Evolutionary conservation across 2,329 filamentous ascomycete genomes (phyloP).

Genomic region (Fonsecaea monophora): DNA sequence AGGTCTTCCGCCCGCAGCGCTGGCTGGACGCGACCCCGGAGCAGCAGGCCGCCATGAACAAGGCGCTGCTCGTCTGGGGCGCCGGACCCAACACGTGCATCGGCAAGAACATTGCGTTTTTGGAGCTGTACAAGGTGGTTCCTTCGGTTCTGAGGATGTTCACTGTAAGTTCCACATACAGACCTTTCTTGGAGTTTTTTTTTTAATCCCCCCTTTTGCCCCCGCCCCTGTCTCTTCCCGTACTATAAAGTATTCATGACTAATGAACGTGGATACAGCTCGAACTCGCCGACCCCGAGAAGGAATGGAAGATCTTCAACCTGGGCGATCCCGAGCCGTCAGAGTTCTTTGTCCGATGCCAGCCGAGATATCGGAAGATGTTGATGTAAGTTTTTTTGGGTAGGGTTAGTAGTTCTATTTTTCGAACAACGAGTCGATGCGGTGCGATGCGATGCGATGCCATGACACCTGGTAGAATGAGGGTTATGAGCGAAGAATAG

Average conservation of each 20-base stretch:
- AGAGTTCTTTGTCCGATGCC: conserved; percentile 21
- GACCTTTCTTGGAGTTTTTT: no score
- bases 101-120: conserved; percentile 38
- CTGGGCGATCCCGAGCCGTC: conserved; percentile 23
- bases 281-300: conserved; percentile 14
- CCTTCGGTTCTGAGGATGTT: conserved; percentile 34
- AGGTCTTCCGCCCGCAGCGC: conserved; percentile 66
- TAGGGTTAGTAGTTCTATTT: no score
- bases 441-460: no score
- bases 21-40: conserved; percentile 60
- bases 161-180: conserved; percentile 21
- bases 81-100: conserved; percentile 56
- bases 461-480: no score
- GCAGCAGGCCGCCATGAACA: conserved; percentile 58
- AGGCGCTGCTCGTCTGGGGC: conserved; percentile 52
- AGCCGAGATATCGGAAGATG: conserved; percentile 13
- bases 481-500: background rate
- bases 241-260: no score
- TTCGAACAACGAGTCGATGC: no score
- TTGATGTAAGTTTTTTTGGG: background rate
- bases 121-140: conserved; percentile 41
- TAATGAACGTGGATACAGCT: background rate
- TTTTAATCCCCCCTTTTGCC: no score
- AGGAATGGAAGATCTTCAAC: conserved; percentile 22
- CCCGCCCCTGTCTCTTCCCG: no score